A percentile compares a stretch with the other conserved stretches of the same genome.
phyloP scores from a whole-genome alignment of 2,329 filamentous ascomycete genomes.

The Tolypocladium tropicale region DNA sequence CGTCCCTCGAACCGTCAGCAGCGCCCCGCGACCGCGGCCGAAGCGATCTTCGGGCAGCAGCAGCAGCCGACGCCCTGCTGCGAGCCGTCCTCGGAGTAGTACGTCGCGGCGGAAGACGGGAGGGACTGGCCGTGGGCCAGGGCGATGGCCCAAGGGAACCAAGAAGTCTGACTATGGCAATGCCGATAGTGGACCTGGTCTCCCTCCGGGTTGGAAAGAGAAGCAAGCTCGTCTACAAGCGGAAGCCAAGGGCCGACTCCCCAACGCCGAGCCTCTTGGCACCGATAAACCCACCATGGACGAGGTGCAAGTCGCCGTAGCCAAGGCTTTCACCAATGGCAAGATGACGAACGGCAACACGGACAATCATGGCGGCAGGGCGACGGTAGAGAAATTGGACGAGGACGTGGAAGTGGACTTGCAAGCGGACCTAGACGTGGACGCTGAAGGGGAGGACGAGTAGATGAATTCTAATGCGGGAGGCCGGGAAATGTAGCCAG shows the following conservation, averaged over 20 bases:
- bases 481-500: not conserved
- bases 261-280: slow-evolving; percentile 4
- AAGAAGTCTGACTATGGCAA: slow-evolving; percentile 61
- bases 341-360: slow-evolving; percentile 8
- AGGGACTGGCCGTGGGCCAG: slow-evolving; percentile 54
- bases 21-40: slow-evolving; percentile 27
- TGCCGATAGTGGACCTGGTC: slow-evolving; percentile 52
- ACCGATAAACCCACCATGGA: slow-evolving; percentile 19
- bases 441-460: slow-evolving; percentile 24
- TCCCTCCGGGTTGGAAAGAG: slow-evolving; percentile 46
- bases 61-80: slow-evolving; percentile 18
- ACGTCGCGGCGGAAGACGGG: slow-evolving; percentile 43
- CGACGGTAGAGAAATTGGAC: slow-evolving; percentile 8
- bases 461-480: slow-evolving; percentile 3
- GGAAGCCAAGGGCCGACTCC: slow-evolving; percentile 8
- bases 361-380: slow-evolving; percentile 1
- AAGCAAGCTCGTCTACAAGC: slow-evolving; percentile 11
- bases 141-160: slow-evolving; percentile 57
- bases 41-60: slow-evolving; percentile 22
- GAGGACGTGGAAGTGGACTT: not conserved
- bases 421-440: slow-evolving; percentile 16
- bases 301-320: slow-evolving; percentile 21
- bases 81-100: slow-evolving; percentile 29
- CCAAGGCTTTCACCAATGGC: slow-evolving; percentile 10
- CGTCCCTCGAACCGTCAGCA: slow-evolving; percentile 23